A percentile compares a stretch with the other conserved stretches of the same genome.
Evolutionary conservation across 202 grass and related monocot genomes (phyloP).

Genomic region (Alloteropsis angusta): DNA sequence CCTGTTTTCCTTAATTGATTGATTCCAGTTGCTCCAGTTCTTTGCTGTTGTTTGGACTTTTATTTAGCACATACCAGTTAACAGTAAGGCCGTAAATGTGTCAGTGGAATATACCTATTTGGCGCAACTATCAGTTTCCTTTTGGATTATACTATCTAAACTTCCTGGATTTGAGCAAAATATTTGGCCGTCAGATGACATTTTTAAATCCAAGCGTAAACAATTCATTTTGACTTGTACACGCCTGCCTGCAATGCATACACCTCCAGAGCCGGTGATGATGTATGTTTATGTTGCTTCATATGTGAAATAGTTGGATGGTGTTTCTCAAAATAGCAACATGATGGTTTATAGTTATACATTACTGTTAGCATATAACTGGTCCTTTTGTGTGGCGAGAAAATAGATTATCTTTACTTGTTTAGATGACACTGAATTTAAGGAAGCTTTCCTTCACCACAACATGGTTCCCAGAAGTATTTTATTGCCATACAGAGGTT

Average conservation of each 20-base stretch:
- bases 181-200: not conserved
- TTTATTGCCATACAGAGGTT: not conserved
- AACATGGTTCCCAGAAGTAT: not conserved
- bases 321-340: not conserved
- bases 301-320: not conserved
- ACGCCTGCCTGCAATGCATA: not conserved
- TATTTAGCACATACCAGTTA: not conserved
- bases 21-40: slow-evolving; percentile 1
- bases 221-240: not conserved
- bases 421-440: not conserved
- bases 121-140: not conserved
- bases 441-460: not conserved
- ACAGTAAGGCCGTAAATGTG: not conserved
- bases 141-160: not conserved
- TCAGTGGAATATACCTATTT: not conserved
- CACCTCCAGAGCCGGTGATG: not conserved
- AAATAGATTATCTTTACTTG: not conserved
- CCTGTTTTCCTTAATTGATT: not conserved
- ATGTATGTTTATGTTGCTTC: not conserved
- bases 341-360: not conserved
- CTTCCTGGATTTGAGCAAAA: not conserved
- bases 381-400: not conserved
- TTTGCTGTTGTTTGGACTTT: not conserved
- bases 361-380: not conserved
- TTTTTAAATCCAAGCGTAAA: not conserved